Percentiles rank a stretch among this genome's conserved stretches.
Conservation (phyloP, 257 asterid genomes). For the Nyctanthes arbortristis region DNA sequence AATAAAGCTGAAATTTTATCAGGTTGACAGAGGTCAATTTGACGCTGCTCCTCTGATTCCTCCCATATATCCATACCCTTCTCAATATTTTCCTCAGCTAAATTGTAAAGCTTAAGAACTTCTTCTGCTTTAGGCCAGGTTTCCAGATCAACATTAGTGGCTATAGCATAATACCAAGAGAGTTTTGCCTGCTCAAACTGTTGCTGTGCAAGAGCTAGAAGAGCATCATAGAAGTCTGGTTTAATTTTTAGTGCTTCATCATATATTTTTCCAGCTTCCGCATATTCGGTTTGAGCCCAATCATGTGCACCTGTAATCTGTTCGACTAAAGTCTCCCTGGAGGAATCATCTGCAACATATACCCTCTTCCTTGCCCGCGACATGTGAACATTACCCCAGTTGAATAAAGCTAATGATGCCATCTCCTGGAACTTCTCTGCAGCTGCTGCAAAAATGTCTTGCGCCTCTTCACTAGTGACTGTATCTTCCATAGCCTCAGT, state of each 20-base stretch:
- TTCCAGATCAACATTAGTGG: constrained; percentile 55
- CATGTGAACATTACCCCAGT: constrained; percentile 84
- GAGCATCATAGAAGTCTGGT: constrained; percentile 68
- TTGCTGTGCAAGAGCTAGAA: constrained; percentile 74
- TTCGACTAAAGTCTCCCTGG: constrained; percentile 47
- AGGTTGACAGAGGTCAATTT: constrained; percentile 36
- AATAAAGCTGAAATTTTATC: constrained; percentile 33
- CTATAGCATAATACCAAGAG: constrained; percentile 69
- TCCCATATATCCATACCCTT: constrained; percentile 85
- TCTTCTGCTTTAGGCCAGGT: constrained; percentile 62
- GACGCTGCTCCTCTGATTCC: constrained; percentile 48
- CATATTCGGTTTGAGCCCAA: constrained; percentile 70
- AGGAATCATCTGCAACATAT: constrained; percentile 53
- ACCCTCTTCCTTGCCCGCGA: constrained; percentile 74
- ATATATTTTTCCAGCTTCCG: constrained; percentile 62
- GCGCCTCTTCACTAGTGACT: constrained; percentile 83
- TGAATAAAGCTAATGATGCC: constrained; percentile 86
- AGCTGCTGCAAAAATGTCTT: constrained; percentile 56
- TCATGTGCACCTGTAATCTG: constrained; percentile 53
- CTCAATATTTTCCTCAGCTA: constrained; percentile 79
- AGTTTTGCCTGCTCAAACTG: constrained; percentile 86
- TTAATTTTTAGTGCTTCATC: constrained; percentile 67
- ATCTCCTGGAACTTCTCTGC: constrained; percentile 80
- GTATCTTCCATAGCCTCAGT: constrained; percentile 84
- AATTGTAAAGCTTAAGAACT: constrained; percentile 66